Base-by-base conservation (phyloP, 805 yeast species). In the Monosporozyma servazzii region DNA sequence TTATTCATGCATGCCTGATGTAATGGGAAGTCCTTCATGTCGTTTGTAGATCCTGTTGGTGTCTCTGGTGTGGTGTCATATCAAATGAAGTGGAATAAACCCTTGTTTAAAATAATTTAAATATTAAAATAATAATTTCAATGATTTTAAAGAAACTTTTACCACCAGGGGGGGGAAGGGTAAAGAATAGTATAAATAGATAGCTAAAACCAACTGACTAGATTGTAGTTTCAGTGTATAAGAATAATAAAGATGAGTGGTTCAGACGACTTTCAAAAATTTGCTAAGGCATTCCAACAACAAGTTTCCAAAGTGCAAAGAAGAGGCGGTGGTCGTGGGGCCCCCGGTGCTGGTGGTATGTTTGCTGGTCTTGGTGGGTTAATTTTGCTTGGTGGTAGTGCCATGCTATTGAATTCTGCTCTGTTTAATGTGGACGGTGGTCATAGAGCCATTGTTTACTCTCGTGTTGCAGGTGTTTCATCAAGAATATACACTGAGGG, bases 401-500 rank as follows among this genome's bases (percentile, higher is more conserved):
- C 80, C 2, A 48, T 79, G 43, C 64, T 76, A 25, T 56, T 78
- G 39, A 79, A 82, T 58, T 71, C 79, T 41, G 74, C 89, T 1
- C 71, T 85, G 36, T 85, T 82, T 71, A 85, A 84, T 66, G 99
- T 93, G 54, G 98, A 93, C 70, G 99, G 99, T 81, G 99, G 99
- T 71, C 98, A 91, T 70, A 78, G 99, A 66, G 99, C 97, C 17
- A 90, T 93, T 63, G 79, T 93, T 39, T 93, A 93, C 68, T 88
- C 95, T 25, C 81, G 99, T 65, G 48, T 89, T 27, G 77, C 80
- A 48, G 99, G 99, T 65, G 83, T 93, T 47, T 86, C 82, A 64
- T 82, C 90, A 17, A 78, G 75, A 54, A 88, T 93, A 57, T 88
- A 83, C 67, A 80, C 80, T 47, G 99, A 93, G 74, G 99, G 99